Base-by-base conservation (phyloP, 371 early-diverging fungal genomes). In the Rhizopus sp. region DNA sequence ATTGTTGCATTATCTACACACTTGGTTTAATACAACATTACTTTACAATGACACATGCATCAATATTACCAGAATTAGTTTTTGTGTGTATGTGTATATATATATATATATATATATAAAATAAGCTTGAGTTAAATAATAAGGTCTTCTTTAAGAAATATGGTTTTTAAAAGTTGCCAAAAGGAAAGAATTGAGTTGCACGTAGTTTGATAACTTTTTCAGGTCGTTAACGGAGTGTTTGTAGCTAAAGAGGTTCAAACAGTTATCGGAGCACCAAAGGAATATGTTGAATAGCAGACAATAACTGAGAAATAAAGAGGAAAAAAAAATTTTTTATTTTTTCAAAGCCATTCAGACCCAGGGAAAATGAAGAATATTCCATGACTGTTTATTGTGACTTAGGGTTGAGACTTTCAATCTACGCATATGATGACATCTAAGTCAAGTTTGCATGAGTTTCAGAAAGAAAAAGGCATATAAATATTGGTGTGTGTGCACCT, bases 1-100 rank as follows among this genome's bases (percentile, higher is more conserved):
- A 63, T 47, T 66, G 68, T 50, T 76, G 76, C 76, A 76, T 62
- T 46, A 35, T 23, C 23, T 60, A 52, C n/a, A n/a, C 5, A 52
- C 6, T 5, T 16, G 31, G 12, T 35, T 49, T 42, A 42, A 12
- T 16, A 42, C 10, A 31, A 41, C 31, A 13, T 23, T 16, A 34
- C 23, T 23, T 23, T 23, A 1, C 23, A 23, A 23, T 23, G 23
- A 2, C 23, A 2, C 23, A 23, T 23, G 23, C 2, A 23, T 23
- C 23, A 23, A 23, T 23, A 23, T 23, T 23, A 23, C 23, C 23
- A 23, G 23, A 23, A 23, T 23, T 23, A 23, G 50, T 50, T 33
- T 50, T 50, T 50, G 50, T 50, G 35, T 34, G 37, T 10, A 4
- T 35, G 23, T 46, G 35, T 35, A 35, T 31, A 47, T 35, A 45